Evolutionary conservation across 2,329 filamentous ascomycete genomes (phyloP).

Genomic region (Pleurostoma richardsiae): DNA sequence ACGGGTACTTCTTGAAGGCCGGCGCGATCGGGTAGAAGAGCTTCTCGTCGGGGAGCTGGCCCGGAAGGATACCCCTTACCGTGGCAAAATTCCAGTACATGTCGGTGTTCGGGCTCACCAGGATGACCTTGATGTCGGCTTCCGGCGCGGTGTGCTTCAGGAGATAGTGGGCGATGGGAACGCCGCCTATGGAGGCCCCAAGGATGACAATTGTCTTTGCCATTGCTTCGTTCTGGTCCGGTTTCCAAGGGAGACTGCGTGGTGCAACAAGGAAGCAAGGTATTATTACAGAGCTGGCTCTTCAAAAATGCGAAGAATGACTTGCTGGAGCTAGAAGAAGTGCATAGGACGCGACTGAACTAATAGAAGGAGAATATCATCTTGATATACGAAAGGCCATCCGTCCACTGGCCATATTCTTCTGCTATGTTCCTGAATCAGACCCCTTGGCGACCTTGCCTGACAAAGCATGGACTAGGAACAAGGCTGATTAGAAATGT

Average conservation of each 20-base stretch:
- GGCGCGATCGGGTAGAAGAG: conserved; percentile 44
- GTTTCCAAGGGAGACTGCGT: no score
- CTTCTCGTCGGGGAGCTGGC: conserved; percentile 39
- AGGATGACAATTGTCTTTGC: conserved; percentile 38
- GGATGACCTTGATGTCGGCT: conserved; percentile 35
- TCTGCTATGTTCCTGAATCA: no score
- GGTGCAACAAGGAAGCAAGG: no score
- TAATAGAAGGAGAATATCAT: not conserved
- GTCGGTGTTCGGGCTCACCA: conserved; percentile 42
- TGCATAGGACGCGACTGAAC: no score
- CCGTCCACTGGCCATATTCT: no score
- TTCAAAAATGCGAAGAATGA: no score
- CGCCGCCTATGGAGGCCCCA: conserved; percentile 40
- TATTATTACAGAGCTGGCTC: no score
- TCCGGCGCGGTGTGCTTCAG: conserved; percentile 35
- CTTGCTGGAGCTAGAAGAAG: no score
- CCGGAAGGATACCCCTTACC: conserved; percentile 40
- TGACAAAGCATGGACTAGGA: no score
- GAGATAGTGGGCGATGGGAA: conserved; percentile 44
- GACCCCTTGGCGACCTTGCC: no score
- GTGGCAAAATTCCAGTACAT: conserved; percentile 46
- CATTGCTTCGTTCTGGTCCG: conserved; percentile 6
- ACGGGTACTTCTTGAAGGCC: conserved; percentile 41
- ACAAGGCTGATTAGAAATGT: no score
- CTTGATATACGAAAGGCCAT: no score